Base-by-base conservation (phyloP, 768 basidiomycete species). In the Boletus subparvulus region DNA sequence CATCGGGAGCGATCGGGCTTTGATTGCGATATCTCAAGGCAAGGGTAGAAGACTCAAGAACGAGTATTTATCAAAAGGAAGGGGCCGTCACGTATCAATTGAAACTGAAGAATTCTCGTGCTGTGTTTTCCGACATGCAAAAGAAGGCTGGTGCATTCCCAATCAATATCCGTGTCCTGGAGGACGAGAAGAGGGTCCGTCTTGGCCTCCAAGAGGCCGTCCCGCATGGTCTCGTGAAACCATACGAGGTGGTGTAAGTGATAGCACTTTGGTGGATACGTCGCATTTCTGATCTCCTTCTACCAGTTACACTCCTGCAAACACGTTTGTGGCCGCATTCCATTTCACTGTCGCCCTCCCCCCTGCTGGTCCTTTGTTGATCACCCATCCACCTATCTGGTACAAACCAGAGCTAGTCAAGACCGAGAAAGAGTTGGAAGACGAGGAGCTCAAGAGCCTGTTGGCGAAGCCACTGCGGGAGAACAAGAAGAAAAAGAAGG, bases 71-170 rank as follows among this genome's bases (percentile, higher is more conserved):
- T 82, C 94, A 97, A 72, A 84, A 91, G 55, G 92, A 93, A 65
- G 83, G 87, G 24, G 76, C 82, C 8, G 83, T 92, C 56, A 95
- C 91, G 40, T 98, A 98, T 76, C 92, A 94, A 72, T 82, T 98
- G 68, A 98, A 98, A 80, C 88, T 96, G 86, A 98, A 96, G 80
- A 96, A 90, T 61, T 95, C 94, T 43, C 90, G 96, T 60, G 84
- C 88, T n/a, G 88, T 96, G 41, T 98, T 98, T 77, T 90, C 91
- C 48, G 96, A 98, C 74, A 92, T 98, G 65, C 92, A 95, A 76
- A 95, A 94, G 81, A 98, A 98, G 75, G 92, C 97, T 41, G 96
- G 96, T 26, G 82, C 93, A 6, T 98, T 99, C 85, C 96, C 97
- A 35, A 98, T 99, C 82, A 98, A 95, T 66, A 83, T 99, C 60